These are phyloP conservation scores for Globisporangium alternatum DNA, from an alignment of 352 stramenopile genomes.

Conservation along the genomic window DNA sequence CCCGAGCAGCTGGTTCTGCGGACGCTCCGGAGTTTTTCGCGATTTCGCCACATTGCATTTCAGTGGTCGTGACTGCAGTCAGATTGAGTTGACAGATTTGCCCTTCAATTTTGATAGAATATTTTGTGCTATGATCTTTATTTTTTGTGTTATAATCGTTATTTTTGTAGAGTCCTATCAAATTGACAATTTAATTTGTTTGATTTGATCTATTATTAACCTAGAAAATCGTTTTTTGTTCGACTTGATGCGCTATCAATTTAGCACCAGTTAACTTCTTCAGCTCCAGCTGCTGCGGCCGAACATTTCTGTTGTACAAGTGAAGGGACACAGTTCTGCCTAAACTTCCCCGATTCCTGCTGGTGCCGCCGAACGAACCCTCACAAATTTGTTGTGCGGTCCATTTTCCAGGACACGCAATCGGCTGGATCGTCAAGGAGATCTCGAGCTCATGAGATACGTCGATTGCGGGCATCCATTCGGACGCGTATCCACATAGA, in stretches of 20 bases:
- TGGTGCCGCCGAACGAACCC: background rate
- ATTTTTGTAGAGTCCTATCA: too few species aligned
- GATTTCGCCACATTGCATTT: conserved; percentile 1
- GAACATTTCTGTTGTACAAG: too few species aligned
- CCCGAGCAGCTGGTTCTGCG: background rate
- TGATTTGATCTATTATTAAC: too few species aligned
- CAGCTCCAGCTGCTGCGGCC: too few species aligned
- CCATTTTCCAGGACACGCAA: background rate
- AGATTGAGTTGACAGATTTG: conserved; percentile 1
- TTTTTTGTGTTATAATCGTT: too few species aligned
- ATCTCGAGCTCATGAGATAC: background rate
- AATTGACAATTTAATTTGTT: too few species aligned
- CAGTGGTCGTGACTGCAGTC: background rate
- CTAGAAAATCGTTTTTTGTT: too few species aligned
- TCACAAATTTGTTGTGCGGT: background rate
- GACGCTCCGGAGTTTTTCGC: conserved; percentile 5
- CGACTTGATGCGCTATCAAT: too few species aligned
- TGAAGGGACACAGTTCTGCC: conserved; percentile 8
- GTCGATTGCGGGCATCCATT: conserved; percentile 4
- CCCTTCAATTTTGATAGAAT: too few species aligned
- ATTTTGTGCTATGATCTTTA: too few species aligned
- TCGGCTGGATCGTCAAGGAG: conserved; percentile 1
- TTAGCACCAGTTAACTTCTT: too few species aligned
- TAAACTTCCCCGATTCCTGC: conserved; percentile 4
- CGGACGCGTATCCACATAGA: conserved; percentile 3